Evolutionary conservation across 306 rosid genomes (phyloP).

Genomic region (Prunus kanzakura): DNA sequence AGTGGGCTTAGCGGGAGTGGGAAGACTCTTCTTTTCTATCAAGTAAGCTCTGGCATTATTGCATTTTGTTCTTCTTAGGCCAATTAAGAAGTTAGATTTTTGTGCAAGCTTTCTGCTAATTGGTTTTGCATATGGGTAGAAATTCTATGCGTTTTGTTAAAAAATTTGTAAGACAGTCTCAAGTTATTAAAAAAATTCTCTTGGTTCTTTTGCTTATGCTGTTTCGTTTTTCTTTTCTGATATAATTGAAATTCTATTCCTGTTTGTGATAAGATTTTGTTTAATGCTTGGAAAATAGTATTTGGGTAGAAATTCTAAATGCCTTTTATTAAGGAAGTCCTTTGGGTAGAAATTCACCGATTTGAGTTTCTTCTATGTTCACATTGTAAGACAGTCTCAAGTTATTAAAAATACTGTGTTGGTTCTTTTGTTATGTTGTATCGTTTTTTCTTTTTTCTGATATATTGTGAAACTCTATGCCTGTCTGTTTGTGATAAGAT

Average conservation of each 20-base stretch:
- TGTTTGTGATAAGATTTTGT: neutral
- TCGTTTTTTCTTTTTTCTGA: neutral
- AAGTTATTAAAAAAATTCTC: neutral
- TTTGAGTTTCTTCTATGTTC: too few species aligned
- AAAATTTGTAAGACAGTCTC: neutral
- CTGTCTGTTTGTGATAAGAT: neutral
- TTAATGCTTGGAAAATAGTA: neutral
- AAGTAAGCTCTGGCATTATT: constrained; percentile 35
- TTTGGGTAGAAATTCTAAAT: neutral
- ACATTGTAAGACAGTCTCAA: neutral
- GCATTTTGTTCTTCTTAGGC: neutral
- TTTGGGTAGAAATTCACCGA: too few species aligned
- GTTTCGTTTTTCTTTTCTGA: neutral
- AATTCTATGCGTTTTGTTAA: neutral
- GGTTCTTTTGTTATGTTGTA: neutral
- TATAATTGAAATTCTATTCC: neutral
- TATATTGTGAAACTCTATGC: neutral
- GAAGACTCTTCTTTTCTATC: constrained; percentile 79
- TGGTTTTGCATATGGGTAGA: neutral
- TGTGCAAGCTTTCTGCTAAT: neutral
- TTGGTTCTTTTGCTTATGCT: neutral
- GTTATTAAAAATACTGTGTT: neutral
- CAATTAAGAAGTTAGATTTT: neutral
- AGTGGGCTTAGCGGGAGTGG: constrained; percentile 84
- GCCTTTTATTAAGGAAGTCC: neutral